Percentiles rank a stretch among this genome's conserved stretches.
Conservation (phyloP, 1,284 basidiomycete genomes). For the Papiliotrema flavescens region DNA sequence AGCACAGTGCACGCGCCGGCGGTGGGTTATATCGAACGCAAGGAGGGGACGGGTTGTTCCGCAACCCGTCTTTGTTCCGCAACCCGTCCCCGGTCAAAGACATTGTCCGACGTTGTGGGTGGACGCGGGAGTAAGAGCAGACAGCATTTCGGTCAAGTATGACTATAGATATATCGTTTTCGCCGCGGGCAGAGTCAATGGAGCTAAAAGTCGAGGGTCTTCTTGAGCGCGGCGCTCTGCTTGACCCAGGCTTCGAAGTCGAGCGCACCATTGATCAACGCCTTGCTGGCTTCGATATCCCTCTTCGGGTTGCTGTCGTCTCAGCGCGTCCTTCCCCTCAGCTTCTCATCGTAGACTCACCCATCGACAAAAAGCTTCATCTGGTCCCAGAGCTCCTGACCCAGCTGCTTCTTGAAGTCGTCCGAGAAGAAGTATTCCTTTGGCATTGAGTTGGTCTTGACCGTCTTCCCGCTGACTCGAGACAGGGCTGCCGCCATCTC, state of each 20-base stretch:
- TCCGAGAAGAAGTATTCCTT: slow-evolving; percentile 9
- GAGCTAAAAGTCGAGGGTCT: not conserved
- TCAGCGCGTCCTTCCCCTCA: not conserved
- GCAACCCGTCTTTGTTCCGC: too few species aligned
- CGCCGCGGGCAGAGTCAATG: too few species aligned
- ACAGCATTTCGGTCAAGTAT: too few species aligned
- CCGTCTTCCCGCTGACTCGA: slow-evolving; percentile 4
- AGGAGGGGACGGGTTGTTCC: too few species aligned
- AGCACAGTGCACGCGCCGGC: too few species aligned
- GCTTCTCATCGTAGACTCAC: not conserved
- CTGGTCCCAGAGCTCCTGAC: slow-evolving; percentile 9
- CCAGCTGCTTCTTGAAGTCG: slow-evolving; percentile 5
- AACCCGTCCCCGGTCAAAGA: too few species aligned
- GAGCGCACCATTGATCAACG: not conserved
- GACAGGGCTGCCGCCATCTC: slow-evolving; percentile 10
- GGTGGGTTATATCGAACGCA: too few species aligned
- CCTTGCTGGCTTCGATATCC: not conserved
- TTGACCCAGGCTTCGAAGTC: not conserved
- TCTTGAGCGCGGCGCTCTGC: not conserved
- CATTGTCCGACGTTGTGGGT: too few species aligned
- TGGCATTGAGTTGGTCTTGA: slow-evolving; percentile 2
- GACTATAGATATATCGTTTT: too few species aligned
- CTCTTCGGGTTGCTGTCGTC: not conserved
- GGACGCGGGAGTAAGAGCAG: too few species aligned
- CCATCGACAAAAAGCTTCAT: slow-evolving; percentile 4